These are phyloP conservation scores for Gentiana dahurica DNA, from an alignment of 257 asterid genomes.

Conservation along the genomic window DNA sequence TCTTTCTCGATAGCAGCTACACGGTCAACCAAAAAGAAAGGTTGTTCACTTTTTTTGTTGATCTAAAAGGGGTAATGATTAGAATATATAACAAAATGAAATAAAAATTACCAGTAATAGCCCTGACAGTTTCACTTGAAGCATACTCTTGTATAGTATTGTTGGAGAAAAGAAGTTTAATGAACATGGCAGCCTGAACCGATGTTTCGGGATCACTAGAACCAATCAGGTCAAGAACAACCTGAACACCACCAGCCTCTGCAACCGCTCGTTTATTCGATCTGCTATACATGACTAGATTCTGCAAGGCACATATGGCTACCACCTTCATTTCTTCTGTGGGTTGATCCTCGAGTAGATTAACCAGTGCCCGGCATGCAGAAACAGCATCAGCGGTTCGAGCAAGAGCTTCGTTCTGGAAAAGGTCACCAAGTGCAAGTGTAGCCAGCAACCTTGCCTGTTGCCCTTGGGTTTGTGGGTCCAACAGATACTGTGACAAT, in stretches of 20 bases:
- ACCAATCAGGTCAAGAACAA: slow-evolving; percentile 87
- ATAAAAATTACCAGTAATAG: slow-evolving; percentile 70
- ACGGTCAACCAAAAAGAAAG: slow-evolving; percentile 2
- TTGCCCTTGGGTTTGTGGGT: slow-evolving; percentile 98
- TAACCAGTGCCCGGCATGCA: slow-evolving; percentile 95
- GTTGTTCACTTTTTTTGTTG: neutral
- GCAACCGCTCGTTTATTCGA: slow-evolving; percentile 98
- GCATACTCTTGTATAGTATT: slow-evolving; percentile 97
- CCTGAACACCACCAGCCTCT: slow-evolving; percentile 99
- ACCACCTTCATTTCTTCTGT: slow-evolving; percentile 99
- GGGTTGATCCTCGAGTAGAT: slow-evolving; percentile 98
- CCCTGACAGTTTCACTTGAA: slow-evolving; percentile 97
- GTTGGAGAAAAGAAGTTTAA: slow-evolving; percentile 87
- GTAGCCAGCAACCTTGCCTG: slow-evolving; percentile 93
- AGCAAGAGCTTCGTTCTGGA: slow-evolving; percentile 94
- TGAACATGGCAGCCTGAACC: slow-evolving; percentile 95
- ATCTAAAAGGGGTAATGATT: neutral
- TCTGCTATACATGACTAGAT: slow-evolving; percentile 92
- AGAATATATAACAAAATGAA: slow-evolving; percentile 3
- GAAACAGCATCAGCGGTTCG: slow-evolving; percentile 89
- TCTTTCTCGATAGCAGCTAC: slow-evolving; percentile 94
- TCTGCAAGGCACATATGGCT: slow-evolving; percentile 91
- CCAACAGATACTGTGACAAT: slow-evolving; percentile 89
- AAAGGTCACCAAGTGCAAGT: slow-evolving; percentile 93
- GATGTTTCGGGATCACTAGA: slow-evolving; percentile 93